Evolutionary conservation across 2,329 filamentous ascomycete genomes (phyloP), one percentile per base, ranked within the genome.

Genomic region (Colletotrichum sp.): DNA sequence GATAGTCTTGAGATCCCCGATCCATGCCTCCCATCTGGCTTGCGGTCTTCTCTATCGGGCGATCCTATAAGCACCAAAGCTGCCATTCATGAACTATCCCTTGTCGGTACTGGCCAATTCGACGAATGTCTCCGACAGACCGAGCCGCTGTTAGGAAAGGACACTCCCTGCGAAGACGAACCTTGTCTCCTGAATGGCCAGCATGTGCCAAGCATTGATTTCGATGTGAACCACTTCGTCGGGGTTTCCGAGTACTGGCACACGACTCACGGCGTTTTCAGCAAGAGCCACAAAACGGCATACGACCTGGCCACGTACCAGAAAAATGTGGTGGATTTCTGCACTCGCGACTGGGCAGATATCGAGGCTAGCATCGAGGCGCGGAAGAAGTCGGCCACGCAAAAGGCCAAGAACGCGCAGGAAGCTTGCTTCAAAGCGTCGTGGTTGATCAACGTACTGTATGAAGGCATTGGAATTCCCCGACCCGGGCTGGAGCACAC

Each of bases 241-340:
- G 97, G 97, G 13, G 96, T 99, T 5, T 99, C 96, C 1, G 97
- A 99, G 83, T 99, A 98, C 85, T 99, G 97, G 96, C 97, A 99
- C 84, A 98, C 96, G 0, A 99, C 97, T 0, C 97, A 99, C 80
- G 96, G 97, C 71, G 93, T 99, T 3, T 99, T 99, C 80, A 92
- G 92, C 6, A 92, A 95, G 78, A 90, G 91, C 77, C 93, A 95
- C 79, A 93, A 95, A 79, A 75, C 64, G 28, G 92, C 95, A 0
- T 99, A 99, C 83, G 96, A 99, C 81, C 95, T 98, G 79, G 91
- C 93, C 77, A 96, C 94, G 0, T 99, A 99, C 80, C 96, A 99
- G 82, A 89, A 93, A 77, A 92, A 94, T 43, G 97, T 99, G 6
- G 90, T 93, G 76, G 91, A 95, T 8, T 99, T 98, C 81, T 99